These are phyloP conservation scores for Cronartium quercuum DNA, from an alignment of 1,284 basidiomycete species.

Conservation along the genomic window DNA sequence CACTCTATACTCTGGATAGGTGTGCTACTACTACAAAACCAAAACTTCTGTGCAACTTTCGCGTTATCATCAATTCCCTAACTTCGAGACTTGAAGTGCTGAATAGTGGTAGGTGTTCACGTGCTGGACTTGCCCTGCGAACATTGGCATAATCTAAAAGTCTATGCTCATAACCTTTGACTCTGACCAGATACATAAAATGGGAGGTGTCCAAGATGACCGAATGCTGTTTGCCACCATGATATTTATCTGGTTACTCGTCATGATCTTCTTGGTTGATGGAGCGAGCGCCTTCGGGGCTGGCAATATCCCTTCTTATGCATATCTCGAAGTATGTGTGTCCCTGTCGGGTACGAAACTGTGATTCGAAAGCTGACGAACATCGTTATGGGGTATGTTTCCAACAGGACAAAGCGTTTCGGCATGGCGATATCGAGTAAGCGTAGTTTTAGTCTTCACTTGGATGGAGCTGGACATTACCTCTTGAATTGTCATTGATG, in stretches of 20 bases:
- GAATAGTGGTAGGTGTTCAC: no score
- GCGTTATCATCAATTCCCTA: no score
- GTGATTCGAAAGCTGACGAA: not conserved
- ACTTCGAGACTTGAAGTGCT: no score
- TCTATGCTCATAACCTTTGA: no score
- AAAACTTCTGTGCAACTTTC: no score
- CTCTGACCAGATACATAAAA: not conserved
- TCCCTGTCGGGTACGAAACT: not conserved
- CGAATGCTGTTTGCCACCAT: not conserved
- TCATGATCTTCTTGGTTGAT: conserved; percentile 30
- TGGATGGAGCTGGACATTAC: conserved; percentile 2
- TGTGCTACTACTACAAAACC: no score
- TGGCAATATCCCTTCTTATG: conserved; percentile 44
- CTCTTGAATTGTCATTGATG: conserved; percentile 39
- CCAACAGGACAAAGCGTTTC: conserved; percentile 40
- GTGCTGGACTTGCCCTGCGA: no score
- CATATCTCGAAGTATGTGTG: conserved; percentile 41
- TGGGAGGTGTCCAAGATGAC: not conserved
- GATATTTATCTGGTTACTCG: conserved; percentile 4
- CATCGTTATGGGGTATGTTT: not conserved
- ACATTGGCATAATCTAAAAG: no score
- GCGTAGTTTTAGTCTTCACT: conserved; percentile 5
- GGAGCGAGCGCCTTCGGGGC: conserved; percentile 41
- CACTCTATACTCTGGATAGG: no score
- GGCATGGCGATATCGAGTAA: conserved; percentile 45